These are phyloP conservation scores for Cladorrhinum sp. DNA, from an alignment of 2,329 filamentous ascomycete genomes.

Conservation along the genomic window DNA sequence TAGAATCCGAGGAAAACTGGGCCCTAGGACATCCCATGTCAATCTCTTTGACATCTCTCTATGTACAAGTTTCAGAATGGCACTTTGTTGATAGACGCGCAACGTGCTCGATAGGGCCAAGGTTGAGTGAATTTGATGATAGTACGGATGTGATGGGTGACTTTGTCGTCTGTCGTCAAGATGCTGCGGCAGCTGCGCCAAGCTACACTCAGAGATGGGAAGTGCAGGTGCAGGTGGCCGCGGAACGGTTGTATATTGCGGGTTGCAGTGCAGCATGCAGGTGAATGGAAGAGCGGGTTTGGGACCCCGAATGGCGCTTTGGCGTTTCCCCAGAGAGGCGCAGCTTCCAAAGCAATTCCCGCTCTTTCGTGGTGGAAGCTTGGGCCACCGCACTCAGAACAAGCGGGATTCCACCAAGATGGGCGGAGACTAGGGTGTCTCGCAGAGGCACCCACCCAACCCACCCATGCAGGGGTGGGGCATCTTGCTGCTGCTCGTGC, in stretches of 20 bases:
- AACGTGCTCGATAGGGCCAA: too few relatives aligned
- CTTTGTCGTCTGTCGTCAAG: too few relatives aligned
- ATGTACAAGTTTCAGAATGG: background rate
- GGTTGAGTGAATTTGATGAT: background rate
- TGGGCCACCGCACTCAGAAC: slow-evolving; percentile 1
- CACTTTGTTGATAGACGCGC: background rate
- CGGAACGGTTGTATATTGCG: background rate
- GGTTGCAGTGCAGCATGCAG: slow-evolving; percentile 9
- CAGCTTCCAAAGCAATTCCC: slow-evolving; percentile 9
- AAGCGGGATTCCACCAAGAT: slow-evolving; percentile 10
- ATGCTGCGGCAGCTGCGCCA: too few relatives aligned
- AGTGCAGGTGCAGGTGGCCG: background rate
- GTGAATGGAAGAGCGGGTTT: background rate
- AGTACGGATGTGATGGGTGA: background rate
- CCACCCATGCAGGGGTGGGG: background rate
- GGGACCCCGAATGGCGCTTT: slow-evolving; percentile 4
- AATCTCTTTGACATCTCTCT: background rate
- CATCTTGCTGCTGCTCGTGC: background rate
- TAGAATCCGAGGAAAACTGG: background rate
- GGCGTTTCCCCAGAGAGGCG: slow-evolving; percentile 11
- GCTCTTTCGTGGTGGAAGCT: slow-evolving; percentile 3
- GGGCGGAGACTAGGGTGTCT: slow-evolving; percentile 6
- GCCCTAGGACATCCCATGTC: background rate
- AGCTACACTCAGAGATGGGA: background rate
- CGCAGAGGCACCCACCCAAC: background rate